Percentiles rank a stretch among this genome's conserved stretches.
phyloP scores from a whole-genome alignment of 2,329 filamentous ascomycete species.

The Paecilomyces formosus region DNA sequence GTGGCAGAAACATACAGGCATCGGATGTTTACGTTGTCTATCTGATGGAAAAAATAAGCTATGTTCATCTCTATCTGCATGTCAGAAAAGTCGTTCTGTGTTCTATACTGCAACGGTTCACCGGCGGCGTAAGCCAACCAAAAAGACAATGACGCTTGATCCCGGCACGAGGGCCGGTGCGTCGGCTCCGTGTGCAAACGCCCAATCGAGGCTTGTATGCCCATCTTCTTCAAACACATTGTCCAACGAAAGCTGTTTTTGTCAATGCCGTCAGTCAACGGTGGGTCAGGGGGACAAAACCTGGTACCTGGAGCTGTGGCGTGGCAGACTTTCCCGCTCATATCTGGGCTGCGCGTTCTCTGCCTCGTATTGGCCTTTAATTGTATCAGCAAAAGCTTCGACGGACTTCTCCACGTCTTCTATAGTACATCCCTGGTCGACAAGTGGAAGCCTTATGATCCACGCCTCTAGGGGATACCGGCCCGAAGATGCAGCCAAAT shows the following conservation, averaged over 20 bases:
- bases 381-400: not conserved
- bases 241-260: not conserved
- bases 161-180: not conserved
- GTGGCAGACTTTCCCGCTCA: not conserved
- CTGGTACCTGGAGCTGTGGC: not conserved
- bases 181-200: not conserved
- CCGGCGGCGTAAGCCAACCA: not conserved
- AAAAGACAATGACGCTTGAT: not conserved
- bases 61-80: not conserved
- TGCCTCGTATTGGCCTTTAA: not conserved
- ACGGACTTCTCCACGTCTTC: not conserved
- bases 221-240: not conserved
- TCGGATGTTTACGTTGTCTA: not conserved
- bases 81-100: not conserved
- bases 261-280: not conserved
- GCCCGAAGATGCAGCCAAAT: not conserved
- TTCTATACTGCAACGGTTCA: not conserved
- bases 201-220: not conserved
- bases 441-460: not conserved
- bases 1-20: not conserved
- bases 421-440: not conserved
- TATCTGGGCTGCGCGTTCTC: not conserved
- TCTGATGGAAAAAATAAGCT: not conserved
- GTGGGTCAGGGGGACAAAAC: not conserved
- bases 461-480: not conserved